Conservation (phyloP, 1,284 basidiomycete species). For the Termitomyces sp. region DNA sequence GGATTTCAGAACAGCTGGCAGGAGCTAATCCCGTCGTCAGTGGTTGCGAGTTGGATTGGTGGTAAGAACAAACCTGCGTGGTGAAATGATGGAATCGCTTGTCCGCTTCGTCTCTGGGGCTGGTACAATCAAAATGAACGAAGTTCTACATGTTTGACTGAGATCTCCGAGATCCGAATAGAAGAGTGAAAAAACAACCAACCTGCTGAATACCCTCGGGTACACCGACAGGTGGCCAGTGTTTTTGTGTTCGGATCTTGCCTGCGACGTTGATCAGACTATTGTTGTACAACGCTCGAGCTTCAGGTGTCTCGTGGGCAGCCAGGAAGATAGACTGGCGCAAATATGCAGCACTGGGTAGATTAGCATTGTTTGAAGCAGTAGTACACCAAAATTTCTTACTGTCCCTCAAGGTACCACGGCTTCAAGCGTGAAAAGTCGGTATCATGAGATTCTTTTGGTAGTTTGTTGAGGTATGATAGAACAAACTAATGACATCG, state of each 20-base stretch:
- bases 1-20: slow-evolving; percentile 81
- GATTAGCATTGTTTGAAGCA: slow-evolving; percentile 7
- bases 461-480: slow-evolving; percentile 80
- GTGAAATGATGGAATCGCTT: slow-evolving; percentile 85
- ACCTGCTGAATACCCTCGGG: slow-evolving; percentile 80
- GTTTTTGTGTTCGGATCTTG: slow-evolving; percentile 65
- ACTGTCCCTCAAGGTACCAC: slow-evolving; percentile 95
- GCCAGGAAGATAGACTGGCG: slow-evolving; percentile 84
- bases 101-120: slow-evolving; percentile 78
- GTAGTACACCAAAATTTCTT: slow-evolving; percentile 24
- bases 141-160: slow-evolving; percentile 51
- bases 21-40: slow-evolving; percentile 41
- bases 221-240: slow-evolving; percentile 70
- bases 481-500: slow-evolving; percentile 70
- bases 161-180: neutral
- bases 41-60: neutral
- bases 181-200: slow-evolving; percentile 12
- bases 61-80: slow-evolving; percentile 54
- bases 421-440: slow-evolving; percentile 97
- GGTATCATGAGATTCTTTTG: slow-evolving; percentile 87
- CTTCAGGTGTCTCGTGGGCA: slow-evolving; percentile 87
- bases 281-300: slow-evolving; percentile 71
- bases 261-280: slow-evolving; percentile 81
- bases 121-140: slow-evolving; percentile 68
- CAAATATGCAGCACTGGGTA: slow-evolving; percentile 4